A percentile compares a stretch with the other conserved stretches of the same genome.
phyloP scores from a whole-genome alignment of 192 early-diverging fungal genomes.

The Podila epigama region DNA sequence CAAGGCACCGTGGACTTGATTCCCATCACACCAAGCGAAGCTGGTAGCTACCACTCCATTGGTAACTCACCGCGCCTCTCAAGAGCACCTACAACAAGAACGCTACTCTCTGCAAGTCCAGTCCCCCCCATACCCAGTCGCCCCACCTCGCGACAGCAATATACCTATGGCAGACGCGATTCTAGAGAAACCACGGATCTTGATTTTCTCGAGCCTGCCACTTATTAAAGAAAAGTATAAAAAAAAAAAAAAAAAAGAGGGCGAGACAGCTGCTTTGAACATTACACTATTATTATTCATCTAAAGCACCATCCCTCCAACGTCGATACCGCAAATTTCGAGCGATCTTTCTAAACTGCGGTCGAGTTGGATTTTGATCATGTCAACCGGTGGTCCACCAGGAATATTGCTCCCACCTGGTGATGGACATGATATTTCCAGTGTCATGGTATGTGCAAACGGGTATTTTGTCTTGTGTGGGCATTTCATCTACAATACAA shows the following conservation, averaged over 20 bases:
- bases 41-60: neutral
- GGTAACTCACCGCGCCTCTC: neutral
- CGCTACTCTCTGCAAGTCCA: too few relatives aligned
- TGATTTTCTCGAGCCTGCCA: neutral
- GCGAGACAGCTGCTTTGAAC: too few relatives aligned
- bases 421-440: constrained; percentile 33
- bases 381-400: neutral
- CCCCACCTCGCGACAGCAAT: neutral
- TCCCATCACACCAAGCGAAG: neutral
- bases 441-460: constrained; percentile 26
- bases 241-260: neutral
- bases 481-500: constrained; percentile 25
- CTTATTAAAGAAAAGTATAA: neutral
- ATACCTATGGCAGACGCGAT: neutral
- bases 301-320: constrained; percentile 15
- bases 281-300: neutral
- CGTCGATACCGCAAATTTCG: constrained; percentile 43
- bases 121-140: neutral
- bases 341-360: constrained; percentile 26
- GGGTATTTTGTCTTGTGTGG: constrained; percentile 29
- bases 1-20: neutral
- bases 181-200: neutral
- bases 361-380: neutral
- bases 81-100: neutral
- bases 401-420: neutral